phyloP scores from a whole-genome alignment of 306 rosid genomes.

The Vigna hirtella region DNA sequence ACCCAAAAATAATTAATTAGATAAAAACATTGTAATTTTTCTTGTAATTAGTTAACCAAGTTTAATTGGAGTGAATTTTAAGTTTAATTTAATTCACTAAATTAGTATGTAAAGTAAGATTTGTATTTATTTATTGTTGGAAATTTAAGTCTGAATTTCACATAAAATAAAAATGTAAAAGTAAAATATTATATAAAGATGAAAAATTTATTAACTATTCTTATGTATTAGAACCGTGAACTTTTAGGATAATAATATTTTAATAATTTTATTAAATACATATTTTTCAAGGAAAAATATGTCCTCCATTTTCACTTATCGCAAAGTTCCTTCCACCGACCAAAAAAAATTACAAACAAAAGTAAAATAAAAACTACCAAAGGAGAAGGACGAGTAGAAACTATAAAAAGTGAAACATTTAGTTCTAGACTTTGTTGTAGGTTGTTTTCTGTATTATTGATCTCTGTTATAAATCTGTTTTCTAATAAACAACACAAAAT shows the following conservation, averaged over 20 bases:
- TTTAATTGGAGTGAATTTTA: neutral
- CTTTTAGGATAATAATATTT: neutral
- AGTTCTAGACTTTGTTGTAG: neutral
- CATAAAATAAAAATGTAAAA: fast-evolving
- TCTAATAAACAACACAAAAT: neutral
- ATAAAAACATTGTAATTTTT: neutral
- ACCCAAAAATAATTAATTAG: neutral
- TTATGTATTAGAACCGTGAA: too few species aligned
- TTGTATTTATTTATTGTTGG: too few species aligned
- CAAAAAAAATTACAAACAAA: neutral
- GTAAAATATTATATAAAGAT: neutral
- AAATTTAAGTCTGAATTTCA: too few species aligned
- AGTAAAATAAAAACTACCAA: neutral
- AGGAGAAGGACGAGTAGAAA: slow-evolving; percentile 4
- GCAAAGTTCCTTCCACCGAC: neutral
- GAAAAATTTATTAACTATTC: too few species aligned
- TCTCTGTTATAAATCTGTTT: neutral
- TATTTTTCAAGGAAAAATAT: too few species aligned
- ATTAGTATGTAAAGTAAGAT: too few species aligned
- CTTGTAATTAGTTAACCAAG: neutral
- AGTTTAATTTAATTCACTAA: too few species aligned
- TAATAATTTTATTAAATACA: too few species aligned
- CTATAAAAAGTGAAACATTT: slow-evolving; percentile 23
- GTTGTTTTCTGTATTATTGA: slow-evolving; percentile 28
- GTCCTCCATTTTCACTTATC: neutral